A percentile compares a stretch with the other conserved stretches of the same genome.
Evolutionary conservation across 805 yeast genomes (phyloP).

Genomic region (Scheffersomyces coipomensis): DNA sequence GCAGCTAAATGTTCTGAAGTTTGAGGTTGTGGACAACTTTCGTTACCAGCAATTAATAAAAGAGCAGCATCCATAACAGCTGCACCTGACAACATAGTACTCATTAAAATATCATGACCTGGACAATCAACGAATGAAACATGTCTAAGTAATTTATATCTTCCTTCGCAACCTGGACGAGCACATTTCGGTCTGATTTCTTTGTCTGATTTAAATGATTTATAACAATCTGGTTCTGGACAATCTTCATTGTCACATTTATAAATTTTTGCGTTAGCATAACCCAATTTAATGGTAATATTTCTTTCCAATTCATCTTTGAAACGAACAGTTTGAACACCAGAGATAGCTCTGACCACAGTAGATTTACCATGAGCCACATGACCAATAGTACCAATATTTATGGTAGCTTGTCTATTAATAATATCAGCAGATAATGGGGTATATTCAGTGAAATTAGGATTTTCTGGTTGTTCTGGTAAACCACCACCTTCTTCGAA

Average conservation of each 20-base stretch:
- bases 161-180: slow-evolving; percentile 83
- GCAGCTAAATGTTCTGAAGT: slow-evolving; percentile 99
- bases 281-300: slow-evolving; percentile 96
- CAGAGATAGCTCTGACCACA: slow-evolving; percentile 93
- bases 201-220: slow-evolving; percentile 90
- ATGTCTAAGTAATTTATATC: slow-evolving; percentile 89
- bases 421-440: slow-evolving; percentile 94
- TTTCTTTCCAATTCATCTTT: slow-evolving; percentile 99
- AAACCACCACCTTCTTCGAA: slow-evolving; percentile 98
- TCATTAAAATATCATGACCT: slow-evolving; percentile 99
- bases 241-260: slow-evolving; percentile 83
- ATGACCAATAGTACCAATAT: slow-evolving; percentile 96
- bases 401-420: slow-evolving; percentile 98
- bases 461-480: slow-evolving; percentile 92
- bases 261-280: slow-evolving; percentile 98
- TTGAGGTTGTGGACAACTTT: slow-evolving; percentile 99
- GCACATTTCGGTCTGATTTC: slow-evolving; percentile 93
- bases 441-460: slow-evolving; percentile 76
- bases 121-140: slow-evolving; percentile 99
- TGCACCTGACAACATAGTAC: slow-evolving; percentile 99
- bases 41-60: slow-evolving; percentile 94
- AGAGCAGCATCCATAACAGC: slow-evolving; percentile 99
- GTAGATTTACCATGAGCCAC: slow-evolving; percentile 96
- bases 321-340: slow-evolving; percentile 98
- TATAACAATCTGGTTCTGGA: slow-evolving; percentile 93